Conservation (phyloP, 306 rosid genomes). For the Abrus pulchellus region DNA sequence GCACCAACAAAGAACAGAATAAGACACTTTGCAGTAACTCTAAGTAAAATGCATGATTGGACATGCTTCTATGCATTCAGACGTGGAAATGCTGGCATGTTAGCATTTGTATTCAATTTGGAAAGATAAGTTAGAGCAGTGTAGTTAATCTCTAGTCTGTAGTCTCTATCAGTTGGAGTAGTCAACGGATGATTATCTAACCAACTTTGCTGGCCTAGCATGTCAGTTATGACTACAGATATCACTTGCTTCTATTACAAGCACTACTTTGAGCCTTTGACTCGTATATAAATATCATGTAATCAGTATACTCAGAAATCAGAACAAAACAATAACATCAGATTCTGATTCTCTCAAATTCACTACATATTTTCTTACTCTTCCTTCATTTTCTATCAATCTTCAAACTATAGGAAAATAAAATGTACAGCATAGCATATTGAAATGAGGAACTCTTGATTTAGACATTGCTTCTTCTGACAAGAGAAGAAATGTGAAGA, state of each 20-base stretch:
- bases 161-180: not conserved
- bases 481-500: constrained; percentile 18
- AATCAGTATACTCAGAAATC: not conserved
- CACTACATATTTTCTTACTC: not conserved
- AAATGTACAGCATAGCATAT: constrained; percentile 16
- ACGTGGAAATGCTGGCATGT: constrained; percentile 36
- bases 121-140: constrained; percentile 14
- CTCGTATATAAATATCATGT: not conserved
- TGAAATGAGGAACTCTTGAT: constrained; percentile 21
- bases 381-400: not conserved
- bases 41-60: constrained; percentile 32
- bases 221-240: not conserved
- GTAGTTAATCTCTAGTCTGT: not conserved
- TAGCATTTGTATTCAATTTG: constrained; percentile 5
- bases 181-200: not conserved
- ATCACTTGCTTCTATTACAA: not conserved
- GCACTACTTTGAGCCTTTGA: not conserved
- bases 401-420: not conserved
- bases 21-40: constrained; percentile 40
- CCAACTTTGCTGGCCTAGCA: not conserved
- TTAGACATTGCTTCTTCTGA: constrained; percentile 38
- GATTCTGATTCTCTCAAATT: constrained; percentile 2
- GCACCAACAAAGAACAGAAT: constrained; percentile 57
- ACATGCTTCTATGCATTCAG: constrained; percentile 17
- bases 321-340: not conserved